Evolutionary conservation across 2,329 filamentous ascomycete species (phyloP), one percentile per base, ranked within the genome.

Genomic region (Diaporthe ilicicola): DNA sequence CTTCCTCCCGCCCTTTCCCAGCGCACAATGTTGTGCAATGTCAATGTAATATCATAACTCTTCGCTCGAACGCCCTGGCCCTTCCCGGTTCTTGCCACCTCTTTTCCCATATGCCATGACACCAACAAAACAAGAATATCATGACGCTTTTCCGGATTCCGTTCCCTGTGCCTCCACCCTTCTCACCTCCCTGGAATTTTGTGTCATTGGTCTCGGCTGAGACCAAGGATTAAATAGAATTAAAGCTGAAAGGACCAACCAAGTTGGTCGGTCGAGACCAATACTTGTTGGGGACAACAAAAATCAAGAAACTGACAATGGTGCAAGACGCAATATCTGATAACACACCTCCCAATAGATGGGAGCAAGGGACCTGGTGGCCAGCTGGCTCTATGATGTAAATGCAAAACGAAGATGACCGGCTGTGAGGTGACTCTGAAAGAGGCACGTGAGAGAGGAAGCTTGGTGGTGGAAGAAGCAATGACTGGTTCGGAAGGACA

Each of bases 331-430:
- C 27, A 55, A 71, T 32, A 27, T 48, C 39, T 39, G 51, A 48
- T 61, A 72, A 70, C 70, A 70, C 37, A 67, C 54, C 70, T 70
- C 70, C 61, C 67, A 48, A 17, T 27, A 7, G 17, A 42, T 42
- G 67, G 70, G 70, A 72, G 54, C 37, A 70, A 72, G 69, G 59
- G 67, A 67, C 54, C 61, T 67, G 61, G 65, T 69, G 65, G 61
- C 51, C 22, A 50, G 48, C 48, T 56, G 46, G 46, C 51, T 70
- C 59, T 70, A 61, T 72, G 59, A 54, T 69, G 67, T 67, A 70
- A 66, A 62, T 72, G 61, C 67, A 61, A 56, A 37, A 67, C 50
- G 44, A 70, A 37, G 7, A 59, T 42, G 37, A 27, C 29, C 70
- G 32, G 53, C 55, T 48, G 19, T 70, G 66, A 39, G 37, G 54